These are phyloP conservation scores for Asterella californica DNA, from an alignment of 225 moss, liverwort and hornwort genomes.

Conservation along the genomic window DNA sequence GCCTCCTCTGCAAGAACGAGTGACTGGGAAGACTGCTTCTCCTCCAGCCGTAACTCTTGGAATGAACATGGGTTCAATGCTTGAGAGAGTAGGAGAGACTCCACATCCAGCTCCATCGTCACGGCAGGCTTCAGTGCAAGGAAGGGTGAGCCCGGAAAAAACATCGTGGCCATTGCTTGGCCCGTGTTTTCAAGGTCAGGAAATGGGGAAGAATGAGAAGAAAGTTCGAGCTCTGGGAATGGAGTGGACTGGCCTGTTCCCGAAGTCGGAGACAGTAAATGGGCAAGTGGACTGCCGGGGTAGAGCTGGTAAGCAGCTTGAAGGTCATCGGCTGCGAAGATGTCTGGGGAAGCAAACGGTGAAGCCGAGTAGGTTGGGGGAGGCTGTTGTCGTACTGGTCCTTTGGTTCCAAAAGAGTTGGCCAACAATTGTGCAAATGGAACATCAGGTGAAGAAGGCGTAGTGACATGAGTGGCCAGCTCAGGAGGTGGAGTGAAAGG, in stretches of 20 bases:
- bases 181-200: constrained; percentile 37
- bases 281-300: constrained; percentile 79
- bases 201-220: constrained; percentile 30
- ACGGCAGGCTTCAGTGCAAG: constrained; percentile 11
- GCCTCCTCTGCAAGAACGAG: constrained; percentile 18
- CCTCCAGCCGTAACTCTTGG: constrained; percentile 22
- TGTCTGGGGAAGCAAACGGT: constrained; percentile 88
- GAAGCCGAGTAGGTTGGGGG: constrained; percentile 77
- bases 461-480: constrained; percentile 86
- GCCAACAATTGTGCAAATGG: constrained; percentile 91
- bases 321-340: constrained; percentile 72
- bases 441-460: constrained; percentile 93
- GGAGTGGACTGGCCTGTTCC: constrained; percentile 84
- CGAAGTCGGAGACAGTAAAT: constrained; percentile 70
- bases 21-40: constrained; percentile 20
- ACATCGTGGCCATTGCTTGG: constrained; percentile 41
- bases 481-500: constrained; percentile 99
- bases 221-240: constrained; percentile 55
- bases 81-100: constrained; percentile 19
- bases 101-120: constrained; percentile 31
- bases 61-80: constrained; percentile 23
- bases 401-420: constrained; percentile 69
- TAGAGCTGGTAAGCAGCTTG: constrained; percentile 84
- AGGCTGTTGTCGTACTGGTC: constrained; percentile 62
- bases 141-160: constrained; percentile 39